These are phyloP conservation scores for Backusella luteola DNA, from an alignment of 192 early-diverging fungal genomes.

Conservation along the genomic window DNA sequence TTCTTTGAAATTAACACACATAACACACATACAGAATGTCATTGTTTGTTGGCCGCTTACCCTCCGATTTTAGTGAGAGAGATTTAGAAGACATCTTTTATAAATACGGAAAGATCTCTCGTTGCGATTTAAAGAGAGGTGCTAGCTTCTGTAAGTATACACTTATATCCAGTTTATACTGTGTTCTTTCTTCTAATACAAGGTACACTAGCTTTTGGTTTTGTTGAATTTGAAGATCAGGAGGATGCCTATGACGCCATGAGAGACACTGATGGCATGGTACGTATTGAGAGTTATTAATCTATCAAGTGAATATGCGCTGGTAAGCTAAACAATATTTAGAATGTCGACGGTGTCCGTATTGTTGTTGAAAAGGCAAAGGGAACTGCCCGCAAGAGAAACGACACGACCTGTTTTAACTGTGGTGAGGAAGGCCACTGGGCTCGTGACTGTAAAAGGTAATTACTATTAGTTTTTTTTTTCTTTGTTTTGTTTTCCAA, in stretches of 20 bases:
- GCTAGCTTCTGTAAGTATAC: constrained; percentile 15
- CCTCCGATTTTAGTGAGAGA: constrained; percentile 8
- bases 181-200: background rate
- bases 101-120: constrained; percentile 47
- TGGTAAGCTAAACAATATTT: background rate
- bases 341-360: constrained; percentile 21
- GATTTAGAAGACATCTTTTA: constrained; percentile 51
- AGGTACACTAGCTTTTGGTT: constrained; percentile 42
- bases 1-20: background rate
- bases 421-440: constrained; percentile 28
- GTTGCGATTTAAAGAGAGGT: constrained; percentile 31
- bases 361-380: constrained; percentile 32
- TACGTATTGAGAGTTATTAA: background rate
- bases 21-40: constrained; percentile 5
- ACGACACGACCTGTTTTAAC: constrained; percentile 22
- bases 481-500: background rate
- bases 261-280: constrained; percentile 28
- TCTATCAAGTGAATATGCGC: no score
- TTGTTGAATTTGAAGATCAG: constrained; percentile 51
- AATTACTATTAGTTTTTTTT: background rate
- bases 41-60: constrained; percentile 25
- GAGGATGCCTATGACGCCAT: constrained; percentile 45
- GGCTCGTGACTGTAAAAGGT: constrained; percentile 23
- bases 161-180: background rate
- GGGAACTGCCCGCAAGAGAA: constrained; percentile 11